phyloP scores from a whole-genome alignment of 331 rosid species.

The Pyracantha coccinea region DNA sequence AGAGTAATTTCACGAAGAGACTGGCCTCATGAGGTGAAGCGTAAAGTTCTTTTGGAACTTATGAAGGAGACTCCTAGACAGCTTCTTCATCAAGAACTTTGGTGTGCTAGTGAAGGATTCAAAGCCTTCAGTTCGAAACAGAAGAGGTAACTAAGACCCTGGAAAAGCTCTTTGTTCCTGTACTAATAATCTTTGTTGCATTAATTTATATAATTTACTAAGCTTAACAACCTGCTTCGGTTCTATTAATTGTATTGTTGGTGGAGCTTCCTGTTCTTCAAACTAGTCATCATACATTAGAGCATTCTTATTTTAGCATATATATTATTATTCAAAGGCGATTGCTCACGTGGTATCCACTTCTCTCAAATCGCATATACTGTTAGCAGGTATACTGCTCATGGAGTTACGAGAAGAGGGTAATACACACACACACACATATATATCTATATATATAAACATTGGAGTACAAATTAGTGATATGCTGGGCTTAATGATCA shows the following conservation, averaged over 20 bases:
- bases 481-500: background rate
- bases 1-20: conserved; percentile 98
- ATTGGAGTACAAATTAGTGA: too few relatives aligned
- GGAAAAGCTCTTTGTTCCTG: background rate
- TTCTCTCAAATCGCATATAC: background rate
- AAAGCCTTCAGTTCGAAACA: conserved; percentile 80
- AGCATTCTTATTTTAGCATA: background rate
- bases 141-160: conserved; percentile 53
- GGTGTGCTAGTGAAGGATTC: conserved; percentile 99
- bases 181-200: background rate
- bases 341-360: background rate
- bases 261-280: background rate
- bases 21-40: conserved; percentile 98
- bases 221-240: background rate
- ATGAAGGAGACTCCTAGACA: conserved; percentile 88
- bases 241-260: background rate
- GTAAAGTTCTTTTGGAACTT: conserved; percentile 88
- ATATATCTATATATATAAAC: too few relatives aligned
- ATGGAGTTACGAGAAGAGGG: background rate
- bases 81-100: conserved; percentile 88
- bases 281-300: background rate
- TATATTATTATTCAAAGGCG: background rate
- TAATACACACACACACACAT: background rate
- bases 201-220: background rate
- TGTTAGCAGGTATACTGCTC: background rate